Conservation (phyloP, 768 basidiomycete species). For the Boletus subcaerulescens region DNA sequence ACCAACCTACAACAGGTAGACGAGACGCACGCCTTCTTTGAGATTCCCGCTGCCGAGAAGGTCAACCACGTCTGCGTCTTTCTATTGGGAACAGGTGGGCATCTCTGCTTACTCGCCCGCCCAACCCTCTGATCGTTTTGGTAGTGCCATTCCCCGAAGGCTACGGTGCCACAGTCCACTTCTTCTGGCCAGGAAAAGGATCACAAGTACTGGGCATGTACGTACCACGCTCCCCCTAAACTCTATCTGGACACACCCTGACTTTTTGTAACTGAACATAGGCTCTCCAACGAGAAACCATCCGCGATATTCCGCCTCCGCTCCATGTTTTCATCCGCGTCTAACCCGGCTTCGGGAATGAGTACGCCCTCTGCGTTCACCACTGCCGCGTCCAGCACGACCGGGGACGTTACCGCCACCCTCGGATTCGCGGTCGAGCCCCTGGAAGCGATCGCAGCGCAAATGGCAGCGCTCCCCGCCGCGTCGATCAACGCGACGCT, state of each 20-base stretch:
- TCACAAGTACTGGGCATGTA: conserved; percentile 86
- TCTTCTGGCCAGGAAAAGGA: conserved; percentile 83
- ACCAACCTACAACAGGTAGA: conserved; percentile 81
- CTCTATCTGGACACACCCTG: neutral
- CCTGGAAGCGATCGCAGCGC: conserved; percentile 53
- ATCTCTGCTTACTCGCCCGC: neutral
- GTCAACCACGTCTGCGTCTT: conserved; percentile 90
- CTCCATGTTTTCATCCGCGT: conserved; percentile 49
- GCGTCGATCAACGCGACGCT: conserved; percentile 25
- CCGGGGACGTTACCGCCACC: conserved; percentile 60
- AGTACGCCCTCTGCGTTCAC: conserved; percentile 33
- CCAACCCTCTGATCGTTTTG: neutral
- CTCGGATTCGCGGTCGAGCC: conserved; percentile 84
- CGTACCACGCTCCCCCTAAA: conserved; percentile 23
- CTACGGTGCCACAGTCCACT: conserved; percentile 81
- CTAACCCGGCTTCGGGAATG: conserved; percentile 31
- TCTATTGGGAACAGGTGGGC: conserved; percentile 69
- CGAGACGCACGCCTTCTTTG: conserved; percentile 78
- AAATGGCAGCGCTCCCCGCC: conserved; percentile 48
- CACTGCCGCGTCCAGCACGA: conserved; percentile 26
- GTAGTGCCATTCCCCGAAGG: conserved; percentile 79
- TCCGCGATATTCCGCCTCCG: conserved; percentile 85
- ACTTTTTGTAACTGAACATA: conserved; percentile 24
- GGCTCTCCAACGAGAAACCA: conserved; percentile 88
- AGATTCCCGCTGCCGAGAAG: conserved; percentile 63